Percentiles rank a stretch among this genome's conserved stretches.
phyloP scores from a whole-genome alignment of 805 yeast genomes.

The Yarrowia keelungensis region DNA sequence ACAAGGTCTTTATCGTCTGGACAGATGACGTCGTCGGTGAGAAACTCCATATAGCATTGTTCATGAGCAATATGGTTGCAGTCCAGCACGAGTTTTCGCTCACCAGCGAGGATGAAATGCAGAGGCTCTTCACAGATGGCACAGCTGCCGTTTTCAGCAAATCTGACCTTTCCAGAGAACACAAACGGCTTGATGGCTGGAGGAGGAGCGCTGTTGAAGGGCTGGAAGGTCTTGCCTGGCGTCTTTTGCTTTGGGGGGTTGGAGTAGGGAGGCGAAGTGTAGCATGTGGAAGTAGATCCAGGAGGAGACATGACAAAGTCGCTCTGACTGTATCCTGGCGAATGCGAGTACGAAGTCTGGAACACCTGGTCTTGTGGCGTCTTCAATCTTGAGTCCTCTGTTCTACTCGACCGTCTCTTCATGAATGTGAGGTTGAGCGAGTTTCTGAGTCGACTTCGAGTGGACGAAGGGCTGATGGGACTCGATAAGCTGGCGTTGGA shows the following conservation, averaged over 20 bases:
- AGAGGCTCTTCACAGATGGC: conserved; percentile 32
- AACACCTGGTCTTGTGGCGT: conserved; percentile 26
- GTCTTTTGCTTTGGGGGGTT: neutral
- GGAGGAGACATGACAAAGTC: conserved; percentile 11
- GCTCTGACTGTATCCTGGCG: neutral
- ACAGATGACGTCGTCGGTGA: conserved; percentile 9
- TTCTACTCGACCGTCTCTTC: conserved; percentile 10
- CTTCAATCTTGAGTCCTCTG: neutral
- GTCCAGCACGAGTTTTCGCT: conserved; percentile 14
- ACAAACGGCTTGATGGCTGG: conserved; percentile 17
- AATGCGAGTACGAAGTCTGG: conserved; percentile 3
- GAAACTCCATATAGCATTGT: conserved; percentile 28
- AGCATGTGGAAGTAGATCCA: neutral
- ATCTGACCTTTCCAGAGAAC: conserved; percentile 11
- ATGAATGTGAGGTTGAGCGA: conserved; percentile 23
- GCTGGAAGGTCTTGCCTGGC: neutral
- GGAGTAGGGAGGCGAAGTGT: conserved; percentile 23
- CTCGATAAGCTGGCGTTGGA: neutral
- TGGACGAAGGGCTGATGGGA: conserved; percentile 1
- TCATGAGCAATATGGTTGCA: conserved; percentile 27
- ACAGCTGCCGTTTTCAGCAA: conserved; percentile 12
- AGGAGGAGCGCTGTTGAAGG: conserved; percentile 15
- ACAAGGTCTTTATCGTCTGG: conserved; percentile 20
- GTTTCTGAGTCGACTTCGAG: conserved; percentile 10
- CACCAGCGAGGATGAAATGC: conserved; percentile 16